phyloP scores from a whole-genome alignment of 1,284 basidiomycete species.

The Ganoderma boninense region DNA sequence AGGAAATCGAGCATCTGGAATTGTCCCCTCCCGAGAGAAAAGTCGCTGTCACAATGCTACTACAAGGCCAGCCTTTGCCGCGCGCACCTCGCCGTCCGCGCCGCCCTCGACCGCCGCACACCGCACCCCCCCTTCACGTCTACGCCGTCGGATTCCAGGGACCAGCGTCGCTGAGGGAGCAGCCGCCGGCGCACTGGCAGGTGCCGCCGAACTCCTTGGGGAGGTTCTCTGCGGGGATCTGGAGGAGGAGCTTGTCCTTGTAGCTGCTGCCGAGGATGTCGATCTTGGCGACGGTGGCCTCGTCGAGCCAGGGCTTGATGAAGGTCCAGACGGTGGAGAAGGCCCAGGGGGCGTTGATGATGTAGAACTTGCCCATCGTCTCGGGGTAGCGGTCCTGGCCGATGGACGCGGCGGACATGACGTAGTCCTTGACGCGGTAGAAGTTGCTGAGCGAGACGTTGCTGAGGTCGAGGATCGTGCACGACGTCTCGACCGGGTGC shows the following conservation, averaged over 20 bases:
- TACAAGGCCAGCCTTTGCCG: slow-evolving; percentile 7
- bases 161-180: slow-evolving; percentile 90
- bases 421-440: slow-evolving; percentile 94
- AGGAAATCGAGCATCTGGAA: slow-evolving; percentile 13
- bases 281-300: slow-evolving; percentile 94
- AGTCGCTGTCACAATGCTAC: slow-evolving; percentile 8
- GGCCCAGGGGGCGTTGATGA: slow-evolving; percentile 94
- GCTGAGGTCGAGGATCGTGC: slow-evolving; percentile 95
- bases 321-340: slow-evolving; percentile 91
- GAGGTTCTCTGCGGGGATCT: slow-evolving; percentile 87
- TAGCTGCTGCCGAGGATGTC: slow-evolving; percentile 79
- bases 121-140: not conserved
- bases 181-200: slow-evolving; percentile 84
- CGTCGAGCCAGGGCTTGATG: slow-evolving; percentile 95
- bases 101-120: slow-evolving; percentile 1
- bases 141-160: slow-evolving; percentile 78
- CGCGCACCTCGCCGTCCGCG: not conserved
- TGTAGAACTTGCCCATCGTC: slow-evolving; percentile 96
- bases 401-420: slow-evolving; percentile 81
- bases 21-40: slow-evolving; percentile 9
- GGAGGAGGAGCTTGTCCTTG: slow-evolving; percentile 74
- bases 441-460: slow-evolving; percentile 87
- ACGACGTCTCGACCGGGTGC: slow-evolving; percentile 95
- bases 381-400: slow-evolving; percentile 95
- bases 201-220: slow-evolving; percentile 88